Percentiles rank a stretch among this genome's conserved stretches.
Evolutionary conservation across 108 stramenopile species (phyloP).

Genomic region (Pseudonitzschia multistriata): DNA sequence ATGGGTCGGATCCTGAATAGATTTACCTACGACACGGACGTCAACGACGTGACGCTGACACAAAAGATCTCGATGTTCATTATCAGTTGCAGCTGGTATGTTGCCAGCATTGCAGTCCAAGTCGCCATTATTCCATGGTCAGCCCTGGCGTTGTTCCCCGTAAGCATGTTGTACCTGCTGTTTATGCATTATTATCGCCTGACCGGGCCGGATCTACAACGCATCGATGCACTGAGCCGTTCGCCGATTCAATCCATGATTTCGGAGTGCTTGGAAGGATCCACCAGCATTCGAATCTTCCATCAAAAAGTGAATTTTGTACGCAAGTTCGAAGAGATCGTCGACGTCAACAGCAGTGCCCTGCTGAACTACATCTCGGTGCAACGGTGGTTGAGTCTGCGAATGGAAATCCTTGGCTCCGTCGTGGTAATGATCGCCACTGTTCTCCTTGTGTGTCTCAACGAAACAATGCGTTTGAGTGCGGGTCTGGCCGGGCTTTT

Average conservation of each 20-base stretch:
- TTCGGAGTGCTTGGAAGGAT: constrained; percentile 76
- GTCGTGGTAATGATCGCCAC: constrained; percentile 60
- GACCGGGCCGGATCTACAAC: constrained; percentile 78
- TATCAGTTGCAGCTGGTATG: constrained; percentile 61
- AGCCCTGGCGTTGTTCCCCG: constrained; percentile 52
- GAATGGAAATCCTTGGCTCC: constrained; percentile 81
- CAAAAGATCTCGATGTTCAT: constrained; percentile 73
- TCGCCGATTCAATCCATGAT: constrained; percentile 82
- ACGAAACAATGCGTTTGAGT: constrained; percentile 42
- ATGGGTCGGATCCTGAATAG: constrained; percentile 92
- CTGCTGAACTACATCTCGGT: constrained; percentile 79
- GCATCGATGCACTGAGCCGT: constrained; percentile 74
- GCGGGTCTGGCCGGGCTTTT: constrained; percentile 79
- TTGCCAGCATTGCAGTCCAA: constrained; percentile 60
- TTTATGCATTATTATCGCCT: constrained; percentile 70
- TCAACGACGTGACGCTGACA: constrained; percentile 71
- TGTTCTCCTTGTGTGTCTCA: constrained; percentile 59
- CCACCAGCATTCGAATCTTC: constrained; percentile 74
- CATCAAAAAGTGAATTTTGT: constrained; percentile 57
- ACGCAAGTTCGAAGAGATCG: constrained; percentile 40
- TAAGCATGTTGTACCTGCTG: constrained; percentile 51
- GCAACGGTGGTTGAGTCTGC: constrained; percentile 82
- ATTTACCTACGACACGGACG: constrained; percentile 91
- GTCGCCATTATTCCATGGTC: constrained; percentile 75
- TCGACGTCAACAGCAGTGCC: constrained; percentile 60